Evolutionary conservation across 257 asterid genomes (phyloP).

Genomic region (Asclepias syriaca): DNA sequence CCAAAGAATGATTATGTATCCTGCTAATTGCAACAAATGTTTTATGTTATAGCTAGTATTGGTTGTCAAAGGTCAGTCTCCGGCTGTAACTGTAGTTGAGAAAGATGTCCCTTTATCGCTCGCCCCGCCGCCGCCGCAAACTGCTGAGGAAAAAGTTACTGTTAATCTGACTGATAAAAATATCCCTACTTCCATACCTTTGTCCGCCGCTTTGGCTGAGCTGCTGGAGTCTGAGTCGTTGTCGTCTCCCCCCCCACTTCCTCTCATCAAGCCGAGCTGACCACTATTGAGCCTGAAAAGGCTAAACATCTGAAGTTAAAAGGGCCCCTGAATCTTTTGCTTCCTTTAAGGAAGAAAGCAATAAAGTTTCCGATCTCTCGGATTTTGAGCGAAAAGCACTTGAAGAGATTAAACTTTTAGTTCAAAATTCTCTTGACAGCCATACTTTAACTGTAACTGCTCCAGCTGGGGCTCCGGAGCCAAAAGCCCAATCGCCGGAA

Average conservation of each 20-base stretch:
- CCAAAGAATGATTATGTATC: no score
- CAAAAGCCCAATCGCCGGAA: slow-evolving; percentile 4
- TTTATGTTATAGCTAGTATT: no score
- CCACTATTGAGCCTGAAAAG: slow-evolving; percentile 21
- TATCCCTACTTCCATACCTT: not conserved
- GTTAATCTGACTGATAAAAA: slow-evolving; percentile 5
- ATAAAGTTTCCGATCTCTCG: slow-evolving; percentile 62
- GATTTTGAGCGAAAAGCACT: slow-evolving; percentile 43
- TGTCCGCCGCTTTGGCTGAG: slow-evolving; percentile 14
- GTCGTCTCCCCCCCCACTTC: slow-evolving; percentile 12
- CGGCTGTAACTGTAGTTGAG: slow-evolving; percentile 37
- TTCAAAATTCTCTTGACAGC: slow-evolving; percentile 38
- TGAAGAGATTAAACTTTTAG: slow-evolving; percentile 44
- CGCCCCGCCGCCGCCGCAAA: slow-evolving; percentile 22
- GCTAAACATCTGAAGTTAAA: slow-evolving; percentile 25
- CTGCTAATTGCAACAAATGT: no score
- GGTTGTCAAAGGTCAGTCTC: no score
- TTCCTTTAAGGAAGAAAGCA: slow-evolving; percentile 82
- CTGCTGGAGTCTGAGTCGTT: slow-evolving; percentile 14
- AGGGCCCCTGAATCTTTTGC: slow-evolving; percentile 43
- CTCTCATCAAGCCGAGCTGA: slow-evolving; percentile 24
- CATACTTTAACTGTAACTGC: slow-evolving; percentile 23
- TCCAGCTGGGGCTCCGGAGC: not conserved
- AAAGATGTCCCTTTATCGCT: slow-evolving; percentile 39
- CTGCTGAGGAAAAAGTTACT: slow-evolving; percentile 35